Base-by-base conservation (phyloP, 768 basidiomycete genomes). In the Boletus huronensis region DNA sequence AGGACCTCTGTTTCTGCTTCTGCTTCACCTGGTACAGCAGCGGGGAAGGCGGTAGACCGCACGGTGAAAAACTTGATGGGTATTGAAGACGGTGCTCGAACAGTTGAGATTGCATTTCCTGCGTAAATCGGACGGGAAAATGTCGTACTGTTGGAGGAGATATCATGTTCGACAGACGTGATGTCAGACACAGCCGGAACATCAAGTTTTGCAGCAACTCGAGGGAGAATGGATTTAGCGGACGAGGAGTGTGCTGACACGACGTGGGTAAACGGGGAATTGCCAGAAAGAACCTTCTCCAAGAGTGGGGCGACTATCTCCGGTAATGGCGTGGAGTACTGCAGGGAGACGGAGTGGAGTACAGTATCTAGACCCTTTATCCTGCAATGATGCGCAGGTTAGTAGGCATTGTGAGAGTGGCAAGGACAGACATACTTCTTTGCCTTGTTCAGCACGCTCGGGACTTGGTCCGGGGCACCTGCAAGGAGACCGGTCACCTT, bases 61-160 rank as follows among this genome's bases (percentile, higher is more conserved):
- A 98, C 91, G 38, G 96, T 97, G 74, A 98, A 93, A 70, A 99
- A 84, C 71, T 98, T 98, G 75, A 94, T 73, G 29, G 82, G 80
- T 64, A 97, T 79, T 48, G 81, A 80, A n/a, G 83, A 81, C 0
- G 85, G 76, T 0, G 89, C 90, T 55, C 86, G 85, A 61, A 99
- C 87, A 40, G 94, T 96, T 25, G 94, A 82, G 52, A 98, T 93
- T 42, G 97, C 97, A 66, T 98, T 98, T 46, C 97, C 97, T 23
- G 97, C 97, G 64, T 99, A 98, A 64, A 98, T 97, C 26, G 93
- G 93, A 25, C 96, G 89, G 5, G 89, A 85, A 70, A 95, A 98
- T 1, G 85, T 91, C 36, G 92, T 93, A 62, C 78, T 80, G 59
- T 88, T 86, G 32, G 84, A 82, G 3, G 85, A 70, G 28, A 72